phyloP scores from a whole-genome alignment of 164 flowering plant genomes.

The Vitis rotundifolia region DNA sequence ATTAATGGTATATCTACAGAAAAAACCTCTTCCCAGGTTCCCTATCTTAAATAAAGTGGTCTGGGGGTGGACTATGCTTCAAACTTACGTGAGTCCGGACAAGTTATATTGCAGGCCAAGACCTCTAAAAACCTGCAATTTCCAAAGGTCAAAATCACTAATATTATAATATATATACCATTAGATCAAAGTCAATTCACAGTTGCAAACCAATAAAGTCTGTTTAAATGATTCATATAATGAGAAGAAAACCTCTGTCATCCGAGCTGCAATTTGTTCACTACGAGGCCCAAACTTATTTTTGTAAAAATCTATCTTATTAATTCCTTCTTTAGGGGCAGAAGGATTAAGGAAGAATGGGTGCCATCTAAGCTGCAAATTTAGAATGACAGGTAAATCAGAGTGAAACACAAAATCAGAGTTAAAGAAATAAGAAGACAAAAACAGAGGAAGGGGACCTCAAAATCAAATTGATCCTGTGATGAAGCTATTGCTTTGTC shows the following conservation, averaged over 20 bases:
- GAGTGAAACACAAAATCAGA: background rate
- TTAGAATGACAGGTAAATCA: background rate
- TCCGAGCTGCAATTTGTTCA: slow-evolving; percentile 48
- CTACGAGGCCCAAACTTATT: slow-evolving; percentile 67
- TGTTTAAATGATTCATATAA: background rate
- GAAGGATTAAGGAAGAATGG: slow-evolving; percentile 79
- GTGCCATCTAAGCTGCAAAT: slow-evolving; percentile 77
- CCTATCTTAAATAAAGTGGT: background rate
- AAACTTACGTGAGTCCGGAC: slow-evolving; percentile 82
- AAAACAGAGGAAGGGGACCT: slow-evolving; percentile 44
- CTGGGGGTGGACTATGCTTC: background rate
- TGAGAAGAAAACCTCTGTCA: slow-evolving; percentile 65
- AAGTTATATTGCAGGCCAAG: slow-evolving; percentile 64
- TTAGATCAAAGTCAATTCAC: background rate
- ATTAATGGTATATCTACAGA: background rate
- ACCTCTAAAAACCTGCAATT: slow-evolving; percentile 62
- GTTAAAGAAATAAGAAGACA: slow-evolving; percentile 1
- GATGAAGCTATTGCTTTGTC: slow-evolving; percentile 79
- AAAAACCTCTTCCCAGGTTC: background rate
- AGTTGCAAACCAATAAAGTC: background rate
- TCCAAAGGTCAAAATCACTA: background rate
- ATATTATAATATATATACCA: too few species aligned
- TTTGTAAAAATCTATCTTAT: slow-evolving; percentile 54
- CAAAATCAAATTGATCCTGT: slow-evolving; percentile 70
- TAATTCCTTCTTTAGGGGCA: slow-evolving; percentile 82